phyloP scores from a whole-genome alignment of 2,329 filamentous ascomycete genomes.

The Cercospora sojina region DNA sequence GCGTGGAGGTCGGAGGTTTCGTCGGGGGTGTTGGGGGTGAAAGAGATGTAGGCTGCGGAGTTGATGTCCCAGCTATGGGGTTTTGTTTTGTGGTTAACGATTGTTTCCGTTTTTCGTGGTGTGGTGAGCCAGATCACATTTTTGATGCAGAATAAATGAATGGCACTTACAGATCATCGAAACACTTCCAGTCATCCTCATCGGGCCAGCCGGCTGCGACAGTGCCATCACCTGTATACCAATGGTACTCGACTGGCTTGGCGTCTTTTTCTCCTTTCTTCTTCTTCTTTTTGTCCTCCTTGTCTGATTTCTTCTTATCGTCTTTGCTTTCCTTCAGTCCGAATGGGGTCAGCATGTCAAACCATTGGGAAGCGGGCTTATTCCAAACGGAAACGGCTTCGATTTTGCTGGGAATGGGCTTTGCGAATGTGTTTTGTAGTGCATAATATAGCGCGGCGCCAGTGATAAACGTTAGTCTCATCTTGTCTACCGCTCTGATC shows the following conservation, averaged over 20 bases:
- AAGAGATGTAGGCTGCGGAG: background rate
- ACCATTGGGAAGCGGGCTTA: background rate
- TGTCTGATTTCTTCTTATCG: background rate
- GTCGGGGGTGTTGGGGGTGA: conserved; percentile 38
- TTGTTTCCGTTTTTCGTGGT: no score
- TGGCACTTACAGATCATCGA: background rate
- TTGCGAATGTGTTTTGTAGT: background rate
- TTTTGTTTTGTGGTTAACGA: no score
- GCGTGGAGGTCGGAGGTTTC: conserved; percentile 42
- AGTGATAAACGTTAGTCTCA: background rate
- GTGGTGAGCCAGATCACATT: background rate
- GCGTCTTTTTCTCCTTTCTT: background rate
- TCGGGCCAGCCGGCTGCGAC: conserved; percentile 12
- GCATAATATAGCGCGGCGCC: background rate
- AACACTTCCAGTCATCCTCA: conserved; percentile 7
- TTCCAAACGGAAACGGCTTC: background rate
- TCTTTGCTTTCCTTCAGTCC: background rate
- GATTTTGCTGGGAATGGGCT: background rate
- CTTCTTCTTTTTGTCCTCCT: background rate
- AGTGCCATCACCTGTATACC: conserved; percentile 11
- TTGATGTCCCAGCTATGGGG: conserved; percentile 1
- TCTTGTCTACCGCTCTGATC: background rate
- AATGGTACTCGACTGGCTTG: background rate
- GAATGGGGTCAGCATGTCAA: background rate
- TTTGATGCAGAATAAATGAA: background rate